These are phyloP conservation scores for Penicillium psychrofluorescens DNA, from an alignment of 495 filamentous ascomycete genomes.

Conservation along the genomic window DNA sequence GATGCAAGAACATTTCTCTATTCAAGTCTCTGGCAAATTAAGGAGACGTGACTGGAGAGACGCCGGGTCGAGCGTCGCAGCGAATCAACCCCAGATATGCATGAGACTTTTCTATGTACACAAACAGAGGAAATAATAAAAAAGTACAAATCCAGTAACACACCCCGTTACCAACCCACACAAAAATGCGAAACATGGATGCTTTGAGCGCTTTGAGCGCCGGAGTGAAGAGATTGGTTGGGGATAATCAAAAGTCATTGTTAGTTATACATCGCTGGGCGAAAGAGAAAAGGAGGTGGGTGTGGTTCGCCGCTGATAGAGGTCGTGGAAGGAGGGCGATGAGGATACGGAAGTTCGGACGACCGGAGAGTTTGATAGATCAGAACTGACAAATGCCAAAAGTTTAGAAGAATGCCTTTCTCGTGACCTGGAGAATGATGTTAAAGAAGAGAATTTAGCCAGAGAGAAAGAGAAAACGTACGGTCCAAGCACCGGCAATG, in stretches of 20 bases:
- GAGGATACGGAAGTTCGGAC: conserved; percentile 22
- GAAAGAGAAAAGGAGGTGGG: conserved; percentile 18
- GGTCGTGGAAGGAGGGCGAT: conserved; percentile 24
- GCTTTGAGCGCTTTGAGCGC: conserved; percentile 43
- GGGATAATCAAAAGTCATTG: conserved; percentile 25
- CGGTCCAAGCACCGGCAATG: conserved; percentile 81
- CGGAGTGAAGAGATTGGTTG: conserved; percentile 41
- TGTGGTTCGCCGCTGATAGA: conserved; percentile 16
- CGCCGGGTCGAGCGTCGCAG: conserved; percentile 20
- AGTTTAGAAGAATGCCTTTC: conserved; percentile 49
- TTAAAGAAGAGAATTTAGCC: conserved; percentile 20
- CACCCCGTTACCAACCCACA: conserved; percentile 39
- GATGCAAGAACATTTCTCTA: conserved; percentile 16
- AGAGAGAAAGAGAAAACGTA: conserved; percentile 41
- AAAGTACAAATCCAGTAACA: conserved; percentile 39
- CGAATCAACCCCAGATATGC: conserved; percentile 28
- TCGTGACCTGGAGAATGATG: conserved; percentile 37
- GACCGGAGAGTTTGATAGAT: conserved; percentile 14
- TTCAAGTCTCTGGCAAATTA: conserved; percentile 29
- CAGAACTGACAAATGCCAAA: conserved; percentile 7
- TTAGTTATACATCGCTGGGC: conserved; percentile 34
- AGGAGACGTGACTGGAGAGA: conserved; percentile 19
- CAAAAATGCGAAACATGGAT: conserved; percentile 39
- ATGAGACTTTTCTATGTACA: conserved; percentile 45
- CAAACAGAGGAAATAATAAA: conserved; percentile 24